These are phyloP conservation scores for Penicillium psychrofluorescens DNA, from an alignment of 495 filamentous ascomycete genomes.

Conservation along the genomic window DNA sequence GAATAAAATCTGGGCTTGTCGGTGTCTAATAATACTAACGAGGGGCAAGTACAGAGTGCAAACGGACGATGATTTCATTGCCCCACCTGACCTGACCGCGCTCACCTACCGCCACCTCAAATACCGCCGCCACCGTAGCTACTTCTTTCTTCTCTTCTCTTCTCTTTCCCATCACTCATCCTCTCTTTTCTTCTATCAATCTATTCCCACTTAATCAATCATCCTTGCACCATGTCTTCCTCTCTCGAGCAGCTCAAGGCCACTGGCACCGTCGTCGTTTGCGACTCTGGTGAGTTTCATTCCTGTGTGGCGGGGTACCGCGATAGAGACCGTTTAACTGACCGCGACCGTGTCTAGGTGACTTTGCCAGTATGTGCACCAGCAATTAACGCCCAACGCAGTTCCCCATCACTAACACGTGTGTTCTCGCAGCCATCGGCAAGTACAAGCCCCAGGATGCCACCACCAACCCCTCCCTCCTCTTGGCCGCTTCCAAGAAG, in stretches of 20 bases:
- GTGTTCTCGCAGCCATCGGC: constrained; percentile 69
- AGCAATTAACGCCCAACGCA: too few relatives aligned
- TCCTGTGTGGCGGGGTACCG: too few relatives aligned
- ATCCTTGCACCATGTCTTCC: constrained; percentile 56
- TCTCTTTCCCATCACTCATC: constrained; percentile 14
- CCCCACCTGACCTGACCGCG: neutral
- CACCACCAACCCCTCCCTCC: constrained; percentile 97
- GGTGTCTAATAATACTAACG: too few relatives aligned
- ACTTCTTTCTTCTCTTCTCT: constrained; percentile 19
- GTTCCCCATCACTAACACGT: too few relatives aligned
- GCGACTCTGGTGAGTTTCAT: constrained; percentile 76
- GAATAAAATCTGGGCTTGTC: too few relatives aligned
- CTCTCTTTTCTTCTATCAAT: constrained; percentile 5
- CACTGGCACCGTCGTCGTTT: constrained; percentile 91
- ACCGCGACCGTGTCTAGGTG: constrained; percentile 39
- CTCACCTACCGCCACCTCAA: constrained; percentile 13
- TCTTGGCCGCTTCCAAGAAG: constrained; percentile 97
- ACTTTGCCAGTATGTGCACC: constrained; percentile 64
- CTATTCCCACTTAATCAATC: constrained; percentile 1
- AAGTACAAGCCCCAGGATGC: constrained; percentile 99
- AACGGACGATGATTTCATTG: constrained; percentile 13
- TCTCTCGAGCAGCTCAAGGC: constrained; percentile 96
- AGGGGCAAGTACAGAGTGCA: neutral
- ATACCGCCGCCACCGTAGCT: constrained; percentile 19
- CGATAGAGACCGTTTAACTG: too few relatives aligned